Base-by-base conservation (phyloP, 306 rosid genomes). In the Quercus berberidifolia region DNA sequence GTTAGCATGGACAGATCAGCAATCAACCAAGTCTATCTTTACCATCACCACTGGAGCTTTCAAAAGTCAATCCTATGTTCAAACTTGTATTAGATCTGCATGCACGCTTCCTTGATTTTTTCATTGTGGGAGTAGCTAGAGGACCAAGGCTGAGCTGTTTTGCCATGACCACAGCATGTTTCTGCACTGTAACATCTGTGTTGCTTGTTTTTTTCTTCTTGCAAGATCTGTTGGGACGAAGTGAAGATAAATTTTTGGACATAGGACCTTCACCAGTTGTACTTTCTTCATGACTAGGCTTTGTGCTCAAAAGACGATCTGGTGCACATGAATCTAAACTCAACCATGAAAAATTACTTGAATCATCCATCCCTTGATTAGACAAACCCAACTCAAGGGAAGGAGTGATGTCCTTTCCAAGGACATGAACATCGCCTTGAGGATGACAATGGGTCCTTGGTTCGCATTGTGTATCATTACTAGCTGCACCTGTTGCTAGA, bases 311-410 rank as follows among this genome's bases (percentile, higher is more conserved):
- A 79, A 67, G 80, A 78, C 72, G 70, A 65, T 85, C 86, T 3
- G 88, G 81, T n/a, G 85, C 28, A 77, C 77, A 77, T 54, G 97
- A 88, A 85, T 94, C 93, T 78, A 89, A 84, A 81, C 92, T 85
- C 64, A 91, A 76, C 93, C 97, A 91, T 23, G 93, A 88, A 46
- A 86, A 80, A 57, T 63, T 80, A 72, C 92, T 85, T 58, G 81
- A 62, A 78, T 86, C 91, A 52, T 90, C 87, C 73, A 79, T 88
- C 65, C 80, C 87, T 76, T 83, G 89, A 78, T 79, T 77, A 31
- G 72, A 80, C 69, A 83, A 76, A 71, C 78, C 83, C 79, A 85
- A 82, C 85, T 85, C 87, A 64, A 75, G 78, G 26, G 85, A 81
- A 74, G 76, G 82, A 73, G 65, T 23, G 18, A 76, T 60, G 73